Conservation (phyloP, 192 early-diverging fungal species). For the Linnemannia hyalina region DNA sequence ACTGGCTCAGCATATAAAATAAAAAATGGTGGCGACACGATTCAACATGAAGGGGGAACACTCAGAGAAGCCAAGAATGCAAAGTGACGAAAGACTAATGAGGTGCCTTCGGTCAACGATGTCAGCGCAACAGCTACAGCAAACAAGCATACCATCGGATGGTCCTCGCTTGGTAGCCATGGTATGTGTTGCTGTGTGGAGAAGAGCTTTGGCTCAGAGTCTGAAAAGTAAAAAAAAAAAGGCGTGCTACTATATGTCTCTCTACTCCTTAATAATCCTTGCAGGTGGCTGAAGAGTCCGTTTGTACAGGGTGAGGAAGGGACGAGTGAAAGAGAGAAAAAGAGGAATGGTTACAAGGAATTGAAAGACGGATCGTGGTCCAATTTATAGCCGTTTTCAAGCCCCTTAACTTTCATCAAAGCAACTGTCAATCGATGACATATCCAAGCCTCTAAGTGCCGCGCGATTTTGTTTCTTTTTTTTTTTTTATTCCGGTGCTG, state of each 20-base stretch:
- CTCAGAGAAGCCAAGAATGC: neutral
- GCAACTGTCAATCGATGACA: neutral
- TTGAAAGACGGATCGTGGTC: neutral
- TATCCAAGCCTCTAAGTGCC: neutral
- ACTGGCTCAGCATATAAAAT: neutral
- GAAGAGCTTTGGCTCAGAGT: neutral
- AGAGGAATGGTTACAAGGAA: neutral
- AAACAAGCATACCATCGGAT: constrained; percentile 32
- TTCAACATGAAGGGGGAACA: neutral
- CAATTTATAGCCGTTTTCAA: neutral
- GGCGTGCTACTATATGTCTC: neutral
- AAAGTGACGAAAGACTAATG: neutral
- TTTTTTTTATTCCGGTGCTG: neutral
- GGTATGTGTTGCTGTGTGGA: neutral
- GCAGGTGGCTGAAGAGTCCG: neutral
- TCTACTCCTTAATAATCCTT: constrained; percentile 8
- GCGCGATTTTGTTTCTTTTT: constrained; percentile 20
- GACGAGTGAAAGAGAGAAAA: neutral
- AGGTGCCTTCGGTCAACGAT: neutral
- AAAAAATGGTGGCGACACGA: neutral
- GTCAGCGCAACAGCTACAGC: neutral
- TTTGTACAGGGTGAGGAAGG: constrained; percentile 2
- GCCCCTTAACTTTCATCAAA: neutral
- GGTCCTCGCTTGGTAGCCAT: constrained; percentile 47
- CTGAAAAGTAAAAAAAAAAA: neutral